Conservation (phyloP, 371 early-diverging fungal genomes). For the Apophysomyces trapeziformis region DNA sequence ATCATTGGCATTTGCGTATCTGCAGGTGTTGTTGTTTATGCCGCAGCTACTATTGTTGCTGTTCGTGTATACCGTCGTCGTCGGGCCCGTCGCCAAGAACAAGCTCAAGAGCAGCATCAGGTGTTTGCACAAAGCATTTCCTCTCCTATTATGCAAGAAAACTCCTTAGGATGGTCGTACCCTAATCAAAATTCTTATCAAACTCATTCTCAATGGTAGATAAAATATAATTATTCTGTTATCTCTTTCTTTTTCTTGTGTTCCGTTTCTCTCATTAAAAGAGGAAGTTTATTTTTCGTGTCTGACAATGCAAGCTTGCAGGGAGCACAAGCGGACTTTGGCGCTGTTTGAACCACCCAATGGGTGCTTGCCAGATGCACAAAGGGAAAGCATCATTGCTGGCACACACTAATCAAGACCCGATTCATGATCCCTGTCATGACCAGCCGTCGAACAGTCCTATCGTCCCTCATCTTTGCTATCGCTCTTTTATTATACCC, state of each 20-base stretch:
- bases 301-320: not conserved
- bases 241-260: not conserved
- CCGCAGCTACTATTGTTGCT: slow-evolving; percentile 40
- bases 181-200: not conserved
- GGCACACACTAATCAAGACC: too few species aligned
- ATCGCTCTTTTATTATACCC: not conserved
- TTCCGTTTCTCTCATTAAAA: not conserved
- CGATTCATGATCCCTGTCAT: not conserved
- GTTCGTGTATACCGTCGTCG: slow-evolving; percentile 43
- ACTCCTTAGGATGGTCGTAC: slow-evolving; percentile 22
- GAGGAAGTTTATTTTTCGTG: not conserved
- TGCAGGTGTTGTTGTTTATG: slow-evolving; percentile 45
- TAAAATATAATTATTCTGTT: too few species aligned
- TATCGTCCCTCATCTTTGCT: not conserved
- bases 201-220: not conserved
- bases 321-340: slow-evolving; percentile 6
- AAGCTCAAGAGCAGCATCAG: slow-evolving; percentile 41
- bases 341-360: slow-evolving; percentile 3
- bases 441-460: not conserved
- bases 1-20: slow-evolving; percentile 53
- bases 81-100: slow-evolving; percentile 27
- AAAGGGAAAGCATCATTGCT: too few species aligned
- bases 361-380: not conserved
- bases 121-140: slow-evolving; percentile 36
- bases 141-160: slow-evolving; percentile 31